phyloP scores from a whole-genome alignment of 306 rosid species.

The Castanea crenata region DNA sequence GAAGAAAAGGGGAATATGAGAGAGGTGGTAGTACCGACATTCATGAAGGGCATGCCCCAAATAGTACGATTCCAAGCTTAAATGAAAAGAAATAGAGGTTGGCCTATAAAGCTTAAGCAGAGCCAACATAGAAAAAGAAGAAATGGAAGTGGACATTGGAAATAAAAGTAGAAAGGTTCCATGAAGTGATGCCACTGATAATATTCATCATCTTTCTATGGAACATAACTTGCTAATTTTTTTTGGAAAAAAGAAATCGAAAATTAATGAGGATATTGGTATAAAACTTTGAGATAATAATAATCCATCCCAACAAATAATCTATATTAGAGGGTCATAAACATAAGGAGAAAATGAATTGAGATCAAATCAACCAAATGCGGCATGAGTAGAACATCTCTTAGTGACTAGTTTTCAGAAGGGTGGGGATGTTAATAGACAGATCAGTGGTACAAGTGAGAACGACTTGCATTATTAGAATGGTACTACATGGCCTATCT shows the following conservation, averaged over 20 bases:
- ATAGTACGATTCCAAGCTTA: constrained; percentile 38
- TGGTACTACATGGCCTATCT: no score
- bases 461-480: no score
- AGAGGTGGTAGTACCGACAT: constrained; percentile 28
- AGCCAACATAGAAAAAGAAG: neutral
- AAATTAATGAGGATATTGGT: neutral
- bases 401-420: no score
- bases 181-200: neutral
- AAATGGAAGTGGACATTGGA: constrained; percentile 4
- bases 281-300: neutral
- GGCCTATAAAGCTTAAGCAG: constrained; percentile 27
- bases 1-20: constrained; percentile 22
- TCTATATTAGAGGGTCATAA: neutral
- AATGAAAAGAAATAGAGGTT: constrained; percentile 20
- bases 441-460: no score
- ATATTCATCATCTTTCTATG: neutral
- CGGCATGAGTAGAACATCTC: no score
- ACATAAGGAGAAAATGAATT: neutral
- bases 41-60: constrained; percentile 29
- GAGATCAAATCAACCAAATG: no score
- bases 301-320: no score
- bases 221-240: neutral
- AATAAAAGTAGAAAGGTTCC: neutral
- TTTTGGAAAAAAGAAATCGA: neutral
- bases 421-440: no score